These are phyloP conservation scores for Pyrenochaeta sp. DNA, from an alignment of 2,329 filamentous ascomycete genomes.

Conservation along the genomic window DNA sequence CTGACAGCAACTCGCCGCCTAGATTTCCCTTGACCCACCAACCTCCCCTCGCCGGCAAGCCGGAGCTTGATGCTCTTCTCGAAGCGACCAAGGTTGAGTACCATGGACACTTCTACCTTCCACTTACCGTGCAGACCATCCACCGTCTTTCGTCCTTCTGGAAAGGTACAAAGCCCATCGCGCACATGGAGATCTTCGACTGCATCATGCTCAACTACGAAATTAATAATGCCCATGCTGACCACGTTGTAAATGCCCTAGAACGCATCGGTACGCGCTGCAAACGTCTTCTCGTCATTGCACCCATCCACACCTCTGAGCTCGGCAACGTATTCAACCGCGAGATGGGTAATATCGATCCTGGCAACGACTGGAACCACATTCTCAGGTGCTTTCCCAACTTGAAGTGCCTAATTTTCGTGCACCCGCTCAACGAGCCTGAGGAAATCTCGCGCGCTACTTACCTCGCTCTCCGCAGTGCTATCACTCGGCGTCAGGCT, in stretches of 20 bases:
- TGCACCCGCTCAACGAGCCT: conserved; percentile 7
- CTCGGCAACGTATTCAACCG: conserved; percentile 15
- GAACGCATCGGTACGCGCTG: conserved; percentile 20
- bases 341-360: conserved; percentile 7
- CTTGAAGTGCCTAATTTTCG: conserved; percentile 17
- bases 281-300: conserved; percentile 19
- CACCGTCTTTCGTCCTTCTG: conserved; percentile 12
- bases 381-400: conserved; percentile 24
- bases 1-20: background rate
- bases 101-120: conserved; percentile 16
- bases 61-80: conserved; percentile 23
- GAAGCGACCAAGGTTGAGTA: conserved; percentile 6
- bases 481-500: conserved; percentile 5
- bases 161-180: conserved; percentile 22
- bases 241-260: conserved; percentile 15
- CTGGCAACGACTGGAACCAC: conserved; percentile 22
- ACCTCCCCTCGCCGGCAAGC: conserved; percentile 19
- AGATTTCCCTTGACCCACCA: conserved; percentile 9
- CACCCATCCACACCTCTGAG: conserved; percentile 18
- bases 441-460: conserved; percentile 7
- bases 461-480: conserved; percentile 11
- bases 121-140: conserved; percentile 11
- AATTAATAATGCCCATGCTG: conserved; percentile 17
- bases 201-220: conserved; percentile 21
- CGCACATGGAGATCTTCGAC: conserved; percentile 16